Evolutionary conservation across 441 rosid species (phyloP).

Genomic region (Bocquillonia castaneifolia): DNA sequence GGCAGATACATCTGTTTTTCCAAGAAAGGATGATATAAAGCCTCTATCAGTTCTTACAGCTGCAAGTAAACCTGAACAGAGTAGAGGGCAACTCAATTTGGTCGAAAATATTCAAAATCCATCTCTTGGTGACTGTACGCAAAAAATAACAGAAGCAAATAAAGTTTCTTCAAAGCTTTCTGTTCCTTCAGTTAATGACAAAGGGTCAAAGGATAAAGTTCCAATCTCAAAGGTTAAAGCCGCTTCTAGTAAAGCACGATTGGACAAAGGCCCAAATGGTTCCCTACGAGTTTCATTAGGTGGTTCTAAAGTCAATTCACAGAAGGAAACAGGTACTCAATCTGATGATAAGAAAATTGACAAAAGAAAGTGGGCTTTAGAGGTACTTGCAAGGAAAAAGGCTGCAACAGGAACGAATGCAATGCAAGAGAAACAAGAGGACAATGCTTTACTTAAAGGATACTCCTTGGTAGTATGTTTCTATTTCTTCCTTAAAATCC

Average conservation of each 20-base stretch:
- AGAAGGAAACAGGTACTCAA: conserved; percentile 37
- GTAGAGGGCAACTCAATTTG: conserved; percentile 29
- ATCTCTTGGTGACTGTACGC: conserved; percentile 30
- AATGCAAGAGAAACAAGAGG: conserved; percentile 51
- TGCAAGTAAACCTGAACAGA: conserved; percentile 39
- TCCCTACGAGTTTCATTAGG: conserved; percentile 25
- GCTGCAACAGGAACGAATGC: conserved; percentile 51
- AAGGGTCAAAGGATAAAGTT: conserved; percentile 41
- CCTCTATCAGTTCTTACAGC: conserved; percentile 58
- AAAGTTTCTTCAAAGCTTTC: conserved; percentile 38
- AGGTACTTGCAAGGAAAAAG: conserved; percentile 91
- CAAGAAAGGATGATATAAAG: conserved; percentile 77
- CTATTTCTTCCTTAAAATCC: neutral
- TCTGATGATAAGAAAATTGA: conserved; percentile 65
- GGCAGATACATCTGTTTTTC: conserved; percentile 96
- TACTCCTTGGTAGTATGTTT: conserved; percentile 77
- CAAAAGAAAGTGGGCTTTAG: conserved; percentile 93
- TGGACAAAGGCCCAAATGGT: conserved; percentile 32
- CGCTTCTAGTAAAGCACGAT: conserved; percentile 34
- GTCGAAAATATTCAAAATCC: conserved; percentile 31
- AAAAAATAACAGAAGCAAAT: conserved; percentile 34
- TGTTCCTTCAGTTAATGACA: conserved; percentile 30
- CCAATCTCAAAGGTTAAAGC: conserved; percentile 37
- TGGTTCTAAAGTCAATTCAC: conserved; percentile 32
- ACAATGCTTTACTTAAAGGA: conserved; percentile 56